These are phyloP conservation scores for Guyanaporus albipodus DNA, from an alignment of 768 basidiomycete genomes.

Conservation along the genomic window DNA sequence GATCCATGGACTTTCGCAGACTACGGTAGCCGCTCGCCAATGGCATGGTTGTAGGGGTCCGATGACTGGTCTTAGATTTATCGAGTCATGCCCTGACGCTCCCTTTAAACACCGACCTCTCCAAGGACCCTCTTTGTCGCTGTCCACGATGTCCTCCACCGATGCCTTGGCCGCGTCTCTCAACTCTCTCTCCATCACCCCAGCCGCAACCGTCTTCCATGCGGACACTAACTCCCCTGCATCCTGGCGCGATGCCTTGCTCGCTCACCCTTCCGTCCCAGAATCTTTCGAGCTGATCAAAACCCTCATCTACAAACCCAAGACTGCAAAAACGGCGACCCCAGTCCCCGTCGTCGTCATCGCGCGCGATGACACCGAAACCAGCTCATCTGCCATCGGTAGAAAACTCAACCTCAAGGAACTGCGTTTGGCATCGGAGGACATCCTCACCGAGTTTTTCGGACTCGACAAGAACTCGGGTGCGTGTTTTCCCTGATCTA, in stretches of 20 bases:
- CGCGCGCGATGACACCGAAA: slow-evolving; percentile 82
- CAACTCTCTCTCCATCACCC: slow-evolving; percentile 51
- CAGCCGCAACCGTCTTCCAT: slow-evolving; percentile 53
- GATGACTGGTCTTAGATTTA: slow-evolving; percentile 17
- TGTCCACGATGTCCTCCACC: slow-evolving; percentile 34
- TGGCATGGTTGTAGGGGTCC: slow-evolving; percentile 18
- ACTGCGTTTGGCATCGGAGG: slow-evolving; percentile 78
- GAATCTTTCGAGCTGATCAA: slow-evolving; percentile 71
- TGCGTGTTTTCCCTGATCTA: slow-evolving; percentile 43
- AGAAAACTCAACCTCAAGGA: slow-evolving; percentile 86
- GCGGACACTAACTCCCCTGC: slow-evolving; percentile 62
- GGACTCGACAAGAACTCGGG: slow-evolving; percentile 79
- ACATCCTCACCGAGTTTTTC: slow-evolving; percentile 84
- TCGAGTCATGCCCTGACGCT: slow-evolving; percentile 24
- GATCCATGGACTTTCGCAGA: slow-evolving; percentile 19
- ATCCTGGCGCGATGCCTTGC: slow-evolving; percentile 73
- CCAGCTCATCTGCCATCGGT: slow-evolving; percentile 68
- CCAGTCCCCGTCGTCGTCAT: slow-evolving; percentile 86
- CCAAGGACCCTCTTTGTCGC: slow-evolving; percentile 4
- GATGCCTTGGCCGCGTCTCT: slow-evolving; percentile 40
- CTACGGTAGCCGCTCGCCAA: slow-evolving; percentile 9
- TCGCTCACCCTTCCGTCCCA: slow-evolving; percentile 47
- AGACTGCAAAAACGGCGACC: slow-evolving; percentile 85
- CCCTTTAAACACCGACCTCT: slow-evolving; percentile 15
- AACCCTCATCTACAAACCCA: slow-evolving; percentile 93